These are phyloP conservation scores for Funneliformis geosporum DNA, from an alignment of 192 early-diverging fungal species.

Conservation along the genomic window DNA sequence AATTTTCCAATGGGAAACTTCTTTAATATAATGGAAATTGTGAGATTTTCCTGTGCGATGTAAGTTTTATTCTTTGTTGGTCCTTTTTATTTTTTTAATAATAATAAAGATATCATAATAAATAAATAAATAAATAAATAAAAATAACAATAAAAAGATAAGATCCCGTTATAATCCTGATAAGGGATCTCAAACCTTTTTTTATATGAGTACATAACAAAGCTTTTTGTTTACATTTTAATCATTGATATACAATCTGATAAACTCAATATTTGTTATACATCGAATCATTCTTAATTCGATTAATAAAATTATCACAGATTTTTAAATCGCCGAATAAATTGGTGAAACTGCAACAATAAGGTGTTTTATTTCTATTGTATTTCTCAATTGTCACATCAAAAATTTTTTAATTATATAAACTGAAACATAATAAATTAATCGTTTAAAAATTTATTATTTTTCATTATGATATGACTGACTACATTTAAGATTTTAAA, in stretches of 20 bases:
- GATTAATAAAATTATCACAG: no score
- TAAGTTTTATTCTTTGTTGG: background rate
- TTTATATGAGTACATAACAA: background rate
- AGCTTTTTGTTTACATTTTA: background rate
- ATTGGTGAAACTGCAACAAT: background rate
- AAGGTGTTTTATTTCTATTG: background rate
- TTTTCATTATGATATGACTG: no score
- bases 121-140: no score
- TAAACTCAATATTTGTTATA: background rate
- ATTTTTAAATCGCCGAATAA: background rate
- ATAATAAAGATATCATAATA: no score
- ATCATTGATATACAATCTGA: background rate
- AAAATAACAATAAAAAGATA: background rate
- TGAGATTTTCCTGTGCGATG: background rate
- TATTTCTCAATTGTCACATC: background rate
- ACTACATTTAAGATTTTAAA: no score
- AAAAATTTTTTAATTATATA: no score
- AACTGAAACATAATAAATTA: no score
- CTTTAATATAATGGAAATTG: no score
- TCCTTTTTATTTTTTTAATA: background rate
- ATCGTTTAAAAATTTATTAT: no score
- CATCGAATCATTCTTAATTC: no score
- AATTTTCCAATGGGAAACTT: no score
- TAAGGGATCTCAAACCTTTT: background rate
- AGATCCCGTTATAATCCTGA: background rate